Evolutionary conservation across 2,329 filamentous ascomycete genomes (phyloP).

Genomic region (Neofusicoccum cordaticola): DNA sequence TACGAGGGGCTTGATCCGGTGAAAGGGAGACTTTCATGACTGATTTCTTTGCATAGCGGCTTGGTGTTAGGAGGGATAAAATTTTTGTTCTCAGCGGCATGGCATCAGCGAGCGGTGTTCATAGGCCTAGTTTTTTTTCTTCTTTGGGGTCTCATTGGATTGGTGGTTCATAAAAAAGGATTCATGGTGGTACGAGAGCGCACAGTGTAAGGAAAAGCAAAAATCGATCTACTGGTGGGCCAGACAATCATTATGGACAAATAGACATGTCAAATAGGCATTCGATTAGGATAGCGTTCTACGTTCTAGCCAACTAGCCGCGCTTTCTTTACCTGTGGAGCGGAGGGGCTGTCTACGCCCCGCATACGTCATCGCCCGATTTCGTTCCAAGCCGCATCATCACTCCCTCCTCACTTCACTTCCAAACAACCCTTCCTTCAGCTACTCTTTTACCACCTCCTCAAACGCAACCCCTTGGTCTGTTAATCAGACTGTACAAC

Average conservation of each 20-base stretch:
- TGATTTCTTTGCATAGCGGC: neutral
- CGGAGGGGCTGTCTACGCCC: neutral
- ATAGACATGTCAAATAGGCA: neutral
- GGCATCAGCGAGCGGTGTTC: neutral
- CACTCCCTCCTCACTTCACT: neutral
- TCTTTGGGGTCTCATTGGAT: neutral
- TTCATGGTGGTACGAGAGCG: neutral
- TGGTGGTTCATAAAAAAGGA: neutral
- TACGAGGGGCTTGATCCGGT: no score
- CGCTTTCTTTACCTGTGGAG: neutral
- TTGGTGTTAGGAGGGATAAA: neutral
- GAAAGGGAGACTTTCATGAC: neutral
- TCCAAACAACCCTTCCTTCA: neutral
- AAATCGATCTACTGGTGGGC: neutral
- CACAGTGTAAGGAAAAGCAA: neutral
- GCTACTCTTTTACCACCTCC: no score
- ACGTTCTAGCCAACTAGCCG: neutral
- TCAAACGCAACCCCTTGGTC: neutral
- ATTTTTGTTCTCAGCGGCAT: neutral
- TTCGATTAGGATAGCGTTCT: neutral
- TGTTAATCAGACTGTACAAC: neutral
- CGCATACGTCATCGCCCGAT: constrained; percentile 16
- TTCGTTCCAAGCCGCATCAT: neutral
- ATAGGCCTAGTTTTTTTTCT: neutral
- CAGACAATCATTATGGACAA: neutral